Conservation (phyloP, 2,329 filamentous ascomycete genomes). For the Alternaria atra region DNA sequence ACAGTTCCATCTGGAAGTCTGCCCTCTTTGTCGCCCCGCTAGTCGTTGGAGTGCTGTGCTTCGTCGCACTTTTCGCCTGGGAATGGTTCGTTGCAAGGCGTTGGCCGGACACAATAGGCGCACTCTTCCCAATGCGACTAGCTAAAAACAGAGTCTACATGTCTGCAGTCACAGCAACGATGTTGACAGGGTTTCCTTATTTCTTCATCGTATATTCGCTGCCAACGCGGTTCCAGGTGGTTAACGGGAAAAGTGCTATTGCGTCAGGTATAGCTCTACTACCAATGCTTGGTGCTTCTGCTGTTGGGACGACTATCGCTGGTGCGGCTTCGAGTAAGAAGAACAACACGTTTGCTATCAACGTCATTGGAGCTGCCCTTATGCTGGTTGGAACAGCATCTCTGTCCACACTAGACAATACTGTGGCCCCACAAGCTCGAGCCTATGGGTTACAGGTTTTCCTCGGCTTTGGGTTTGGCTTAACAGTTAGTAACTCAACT, state of each 20-base stretch:
- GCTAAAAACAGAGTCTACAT: constrained; percentile 15
- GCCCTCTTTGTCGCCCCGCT: constrained; percentile 12
- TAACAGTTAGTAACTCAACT: constrained; percentile 15
- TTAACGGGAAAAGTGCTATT: constrained; percentile 13
- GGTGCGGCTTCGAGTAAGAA: constrained; percentile 14
- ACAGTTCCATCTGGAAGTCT: constrained; percentile 12
- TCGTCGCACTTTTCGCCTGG: constrained; percentile 11
- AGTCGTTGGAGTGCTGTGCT: constrained; percentile 8
- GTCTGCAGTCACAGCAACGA: constrained; percentile 7
- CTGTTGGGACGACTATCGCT: constrained; percentile 16
- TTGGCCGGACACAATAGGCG: constrained; percentile 12
- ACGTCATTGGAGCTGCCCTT: constrained; percentile 9
- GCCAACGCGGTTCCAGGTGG: constrained; percentile 16
- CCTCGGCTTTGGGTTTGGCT: constrained; percentile 16
- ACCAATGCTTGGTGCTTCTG: constrained; percentile 15
- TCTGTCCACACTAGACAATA: constrained; percentile 10
- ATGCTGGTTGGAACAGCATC: constrained; percentile 17
- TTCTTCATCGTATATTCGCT: constrained; percentile 19
- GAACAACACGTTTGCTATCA: constrained; percentile 17
- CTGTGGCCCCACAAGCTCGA: constrained; percentile 4
- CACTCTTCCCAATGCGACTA: constrained; percentile 12
- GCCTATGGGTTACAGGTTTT: constrained; percentile 18
- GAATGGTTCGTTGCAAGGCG: constrained; percentile 11
- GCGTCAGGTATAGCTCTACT: constrained; percentile 15
- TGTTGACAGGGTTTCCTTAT: constrained; percentile 16